Evolutionary conservation across 768 basidiomycete genomes (phyloP).

Genomic region (Podaxis sp.): DNA sequence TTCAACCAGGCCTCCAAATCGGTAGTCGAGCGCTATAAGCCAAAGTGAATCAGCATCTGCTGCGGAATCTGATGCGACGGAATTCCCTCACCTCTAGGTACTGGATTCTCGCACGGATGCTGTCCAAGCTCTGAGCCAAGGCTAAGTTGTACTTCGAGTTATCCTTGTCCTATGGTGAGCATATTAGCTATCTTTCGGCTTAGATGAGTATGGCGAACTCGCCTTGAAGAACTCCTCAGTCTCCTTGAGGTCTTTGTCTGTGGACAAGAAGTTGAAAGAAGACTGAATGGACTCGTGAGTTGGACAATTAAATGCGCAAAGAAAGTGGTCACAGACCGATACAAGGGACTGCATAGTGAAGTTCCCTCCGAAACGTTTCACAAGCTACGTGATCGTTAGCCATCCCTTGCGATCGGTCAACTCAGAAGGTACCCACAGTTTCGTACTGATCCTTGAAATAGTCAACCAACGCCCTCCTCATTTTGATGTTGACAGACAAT

Average conservation of each 20-base stretch:
- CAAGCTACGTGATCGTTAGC: conserved; percentile 39
- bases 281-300: conserved; percentile 23
- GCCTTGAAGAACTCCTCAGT: conserved; percentile 78
- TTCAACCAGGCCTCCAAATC: conserved; percentile 59
- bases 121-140: conserved; percentile 68
- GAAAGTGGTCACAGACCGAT: conserved; percentile 37
- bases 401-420: not conserved
- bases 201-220: conserved; percentile 21
- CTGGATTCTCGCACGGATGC: conserved; percentile 55
- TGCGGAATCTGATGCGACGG: no score
- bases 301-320: not conserved
- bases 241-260: conserved; percentile 61
- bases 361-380: conserved; percentile 71
- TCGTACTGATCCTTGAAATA: conserved; percentile 76
- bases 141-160: conserved; percentile 65
- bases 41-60: not conserved
- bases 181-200: conserved; percentile 23
- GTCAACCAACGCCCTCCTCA: conserved; percentile 51
- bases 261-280: conserved; percentile 52
- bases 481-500: conserved; percentile 53
- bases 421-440: conserved; percentile 37
- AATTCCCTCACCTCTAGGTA: conserved; percentile 56
- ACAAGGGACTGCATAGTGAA: conserved; percentile 56
- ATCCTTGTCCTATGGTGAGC: conserved; percentile 53
- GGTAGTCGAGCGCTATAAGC: conserved; percentile 50